These are phyloP conservation scores for Starmera dryadoides DNA, from an alignment of 805 yeast species.

Conservation along the genomic window DNA sequence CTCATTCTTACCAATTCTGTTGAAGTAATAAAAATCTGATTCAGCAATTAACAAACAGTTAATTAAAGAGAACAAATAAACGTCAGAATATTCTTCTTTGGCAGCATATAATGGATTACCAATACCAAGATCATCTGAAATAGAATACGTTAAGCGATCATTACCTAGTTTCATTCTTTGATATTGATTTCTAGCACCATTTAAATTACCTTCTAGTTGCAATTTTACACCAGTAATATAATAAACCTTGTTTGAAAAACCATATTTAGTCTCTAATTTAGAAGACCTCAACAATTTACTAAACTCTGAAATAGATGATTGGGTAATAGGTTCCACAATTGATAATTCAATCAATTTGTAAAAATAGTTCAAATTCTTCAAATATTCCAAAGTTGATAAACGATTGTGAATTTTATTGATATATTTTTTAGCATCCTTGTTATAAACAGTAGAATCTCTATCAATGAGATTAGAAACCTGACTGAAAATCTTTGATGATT, in stretches of 20 bases:
- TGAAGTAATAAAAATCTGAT: slow-evolving; percentile 6
- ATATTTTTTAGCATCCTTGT: background rate
- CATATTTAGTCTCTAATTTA: background rate
- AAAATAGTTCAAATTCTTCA: slow-evolving; percentile 5
- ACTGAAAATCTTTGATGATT: slow-evolving; percentile 4
- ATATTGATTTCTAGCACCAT: slow-evolving; percentile 6
- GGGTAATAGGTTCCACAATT: slow-evolving; percentile 5
- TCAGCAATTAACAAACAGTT: slow-evolving; percentile 10
- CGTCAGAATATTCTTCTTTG: slow-evolving; percentile 7
- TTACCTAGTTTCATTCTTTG: background rate
- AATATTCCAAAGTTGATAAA: background rate
- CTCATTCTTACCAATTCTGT: slow-evolving; percentile 1
- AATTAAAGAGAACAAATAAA: slow-evolving; percentile 7
- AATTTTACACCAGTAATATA: slow-evolving; percentile 1
- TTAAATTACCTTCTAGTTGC: slow-evolving; percentile 4
- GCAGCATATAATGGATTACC: slow-evolving; percentile 2
- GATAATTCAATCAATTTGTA: slow-evolving; percentile 9
- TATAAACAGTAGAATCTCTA: background rate
- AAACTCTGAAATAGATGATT: background rate
- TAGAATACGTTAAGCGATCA: background rate
- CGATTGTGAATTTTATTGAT: background rate
- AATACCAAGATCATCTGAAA: slow-evolving; percentile 8
- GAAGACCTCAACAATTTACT: slow-evolving; percentile 8
- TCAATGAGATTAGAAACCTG: slow-evolving; percentile 2
- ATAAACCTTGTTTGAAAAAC: slow-evolving; percentile 3